A percentile compares a stretch with the other conserved stretches of the same genome.
phyloP scores from a whole-genome alignment of 352 stramenopile genomes.

The Phytophthora cryptogea region DNA sequence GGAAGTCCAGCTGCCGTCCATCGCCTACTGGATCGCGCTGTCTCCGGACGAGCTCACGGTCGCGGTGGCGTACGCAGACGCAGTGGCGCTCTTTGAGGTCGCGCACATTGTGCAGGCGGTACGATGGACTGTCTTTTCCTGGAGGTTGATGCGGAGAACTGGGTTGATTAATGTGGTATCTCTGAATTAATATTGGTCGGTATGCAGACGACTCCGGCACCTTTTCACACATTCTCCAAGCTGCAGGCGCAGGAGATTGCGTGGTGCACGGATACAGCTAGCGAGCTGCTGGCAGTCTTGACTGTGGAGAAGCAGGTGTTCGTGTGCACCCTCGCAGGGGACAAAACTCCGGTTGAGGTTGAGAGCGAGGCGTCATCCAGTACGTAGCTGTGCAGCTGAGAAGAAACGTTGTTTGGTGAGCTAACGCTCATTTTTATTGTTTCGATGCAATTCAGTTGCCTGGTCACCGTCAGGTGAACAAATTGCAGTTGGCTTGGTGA shows the following conservation, averaged over 20 bases:
- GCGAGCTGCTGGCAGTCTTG: slow-evolving; percentile 41
- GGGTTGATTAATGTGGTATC: background rate
- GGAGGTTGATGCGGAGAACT: background rate
- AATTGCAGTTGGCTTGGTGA: slow-evolving; percentile 47
- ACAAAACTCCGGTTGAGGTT: slow-evolving; percentile 22
- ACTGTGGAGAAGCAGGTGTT: slow-evolving; percentile 45
- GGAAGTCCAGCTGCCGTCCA: slow-evolving; percentile 42
- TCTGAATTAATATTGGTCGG: slow-evolving; percentile 3
- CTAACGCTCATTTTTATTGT: background rate
- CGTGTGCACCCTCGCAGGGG: slow-evolving; percentile 44
- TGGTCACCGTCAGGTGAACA: slow-evolving; percentile 55
- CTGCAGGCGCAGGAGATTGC: slow-evolving; percentile 52
- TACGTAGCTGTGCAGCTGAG: slow-evolving; percentile 3
- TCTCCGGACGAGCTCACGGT: slow-evolving; percentile 55
- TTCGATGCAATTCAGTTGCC: slow-evolving; percentile 32
- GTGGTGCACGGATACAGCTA: slow-evolving; percentile 42
- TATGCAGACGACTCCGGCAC: slow-evolving; percentile 29
- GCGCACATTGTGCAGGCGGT: slow-evolving; percentile 57
- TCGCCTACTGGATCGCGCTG: slow-evolving; percentile 57
- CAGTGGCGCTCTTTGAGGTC: slow-evolving; percentile 63
- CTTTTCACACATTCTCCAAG: slow-evolving; percentile 45
- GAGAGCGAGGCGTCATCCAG: slow-evolving; percentile 31
- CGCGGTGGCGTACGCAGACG: slow-evolving; percentile 53
- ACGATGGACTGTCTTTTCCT: slow-evolving; percentile 10
- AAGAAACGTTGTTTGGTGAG: background rate